Evolutionary conservation across 164 flowering plant species (phyloP), one percentile per base, ranked within the genome.

Genomic region (Santalum album): DNA sequence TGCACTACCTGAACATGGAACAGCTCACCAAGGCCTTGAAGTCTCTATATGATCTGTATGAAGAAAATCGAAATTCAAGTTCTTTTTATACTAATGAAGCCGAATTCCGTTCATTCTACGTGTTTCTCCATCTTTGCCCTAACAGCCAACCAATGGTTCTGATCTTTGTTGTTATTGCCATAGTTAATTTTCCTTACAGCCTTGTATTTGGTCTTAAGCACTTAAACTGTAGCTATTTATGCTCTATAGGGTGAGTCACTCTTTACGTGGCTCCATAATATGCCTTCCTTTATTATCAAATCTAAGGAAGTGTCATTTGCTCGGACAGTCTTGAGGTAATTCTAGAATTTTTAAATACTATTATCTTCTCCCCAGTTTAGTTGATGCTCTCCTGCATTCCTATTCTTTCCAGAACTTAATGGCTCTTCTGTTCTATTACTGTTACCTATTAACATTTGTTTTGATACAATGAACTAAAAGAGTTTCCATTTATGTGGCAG

Each of bases 301-400:
- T 79, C 96, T 17, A 83, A 77, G 68, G 82, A 84, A 66, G 75
- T 91, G 77, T 46, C 56, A 60, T 84, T 91, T 71, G 83, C 88
- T 16, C 74, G 92, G 44, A 71, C 53, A 60, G 43, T 88, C 56
- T 68, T 91, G 51, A 73, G 92, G 96, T 91, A 59, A 40, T 6
- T 16, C 10, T 51, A 29, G 17, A 45, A 47, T 23, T 19, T 15
- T 12, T 32, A n/a, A n/a, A n/a, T n/a, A n/a, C n/a, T n/a, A n/a
- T n/a, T n/a, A n/a, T n/a, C n/a, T n/a, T n/a, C n/a, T n/a, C n/a
- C n/a, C n/a, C n/a, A n/a, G n/a, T 16, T 21, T 11, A 22, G 50
- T n/a, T 59, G 7, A 17, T 15, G 1, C 22, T 35, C 18, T 52
- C 18, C n/a, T n/a, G 25, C 17, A 12, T 9, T 51, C 34, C 23